phyloP scores from a whole-genome alignment of 2,329 filamentous ascomycete genomes.

The Neoarthrinium moseri region DNA sequence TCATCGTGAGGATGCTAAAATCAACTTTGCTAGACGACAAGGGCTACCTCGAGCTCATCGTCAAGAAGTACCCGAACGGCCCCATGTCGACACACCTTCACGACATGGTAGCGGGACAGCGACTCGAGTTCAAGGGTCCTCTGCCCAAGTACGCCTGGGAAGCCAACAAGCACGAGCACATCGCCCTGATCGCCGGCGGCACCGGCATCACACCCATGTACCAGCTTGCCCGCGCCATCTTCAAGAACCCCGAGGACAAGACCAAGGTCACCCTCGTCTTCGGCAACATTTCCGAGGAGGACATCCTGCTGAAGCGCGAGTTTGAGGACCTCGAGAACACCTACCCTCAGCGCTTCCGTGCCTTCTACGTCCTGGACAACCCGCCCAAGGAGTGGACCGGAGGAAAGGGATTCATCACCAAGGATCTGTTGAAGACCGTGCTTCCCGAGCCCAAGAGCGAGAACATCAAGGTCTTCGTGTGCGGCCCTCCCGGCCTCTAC shows the following conservation, averaged over 20 bases:
- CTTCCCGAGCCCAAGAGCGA: conserved; percentile 87
- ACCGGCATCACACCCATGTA: conserved; percentile 98
- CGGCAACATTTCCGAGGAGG: conserved; percentile 84
- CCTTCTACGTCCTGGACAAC: conserved; percentile 91
- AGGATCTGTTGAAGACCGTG: conserved; percentile 92
- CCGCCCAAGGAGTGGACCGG: conserved; percentile 75
- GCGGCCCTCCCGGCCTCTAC: conserved; percentile 89
- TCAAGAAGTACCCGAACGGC: conserved; percentile 89
- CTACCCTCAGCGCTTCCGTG: conserved; percentile 91
- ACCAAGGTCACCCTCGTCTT: conserved; percentile 96
- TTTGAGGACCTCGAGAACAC: conserved; percentile 87
- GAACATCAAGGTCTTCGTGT: conserved; percentile 96
- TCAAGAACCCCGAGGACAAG: conserved; percentile 94
- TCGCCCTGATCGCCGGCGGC: conserved; percentile 85
- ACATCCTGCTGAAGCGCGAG: conserved; percentile 88
- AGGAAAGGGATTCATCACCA: conserved; percentile 77
- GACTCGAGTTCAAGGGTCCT: conserved; percentile 89
- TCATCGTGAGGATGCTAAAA: conserved; percentile 8
- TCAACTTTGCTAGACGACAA: conserved; percentile 53
- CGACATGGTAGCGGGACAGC: conserved; percentile 76
- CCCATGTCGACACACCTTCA: conserved; percentile 92
- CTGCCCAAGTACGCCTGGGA: conserved; percentile 91
- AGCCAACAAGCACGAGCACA: conserved; percentile 89
- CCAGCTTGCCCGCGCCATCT: conserved; percentile 87
- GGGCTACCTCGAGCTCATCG: conserved; percentile 82